Base-by-base conservation (phyloP, 2,329 filamentous ascomycete species). In the Rhexocercosporidium sp. region DNA sequence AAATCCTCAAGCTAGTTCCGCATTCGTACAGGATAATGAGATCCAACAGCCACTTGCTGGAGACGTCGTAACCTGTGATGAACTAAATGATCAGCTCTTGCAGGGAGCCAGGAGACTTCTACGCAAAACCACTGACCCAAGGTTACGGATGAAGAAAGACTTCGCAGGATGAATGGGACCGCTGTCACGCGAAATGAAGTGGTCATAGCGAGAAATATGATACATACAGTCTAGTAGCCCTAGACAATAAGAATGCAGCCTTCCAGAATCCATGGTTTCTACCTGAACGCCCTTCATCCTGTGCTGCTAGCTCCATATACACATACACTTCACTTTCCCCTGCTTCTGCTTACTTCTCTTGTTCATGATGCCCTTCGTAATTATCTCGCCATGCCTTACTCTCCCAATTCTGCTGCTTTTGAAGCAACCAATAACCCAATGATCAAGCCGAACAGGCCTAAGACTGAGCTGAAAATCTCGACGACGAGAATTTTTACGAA, bases 401-500 rank as follows among this genome's bases (percentile, higher is more conserved):
- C 64, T 22, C 70, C 66, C 70, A 97, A 96, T 70, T 94, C 92
- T 27, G 83, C 78, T 29, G 96, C 94, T 81, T 96, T 97, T 78
- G 90, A 87, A 67, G 93, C 92, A 62, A 98, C 87, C 72, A 99
- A 85, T 64, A 99, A 86, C 54, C 96, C 96, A 73, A 99, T 90
- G 77, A 99, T 99, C 71, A 99, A 86, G 67, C 96, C 96, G 77
- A 99, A 99, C 3, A 99, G 88, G 71, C 96, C 96, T 12, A 99
- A 86, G 59, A 99, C 95, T 47, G 95, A 98, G 79, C 94, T 97
- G 85, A 99, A 99, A 79, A 99, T 99, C 82, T 99, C 96, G 77
- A 99, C 96, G 74, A 99, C 95, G 62, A 99, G 89, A 74, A 99
- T 97, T 84, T 97, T 97, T 82, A 99, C 95, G 81, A 99, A 99